Evolutionary conservation across 257 asterid genomes (phyloP).

Genomic region (Solanum sejunctum): DNA sequence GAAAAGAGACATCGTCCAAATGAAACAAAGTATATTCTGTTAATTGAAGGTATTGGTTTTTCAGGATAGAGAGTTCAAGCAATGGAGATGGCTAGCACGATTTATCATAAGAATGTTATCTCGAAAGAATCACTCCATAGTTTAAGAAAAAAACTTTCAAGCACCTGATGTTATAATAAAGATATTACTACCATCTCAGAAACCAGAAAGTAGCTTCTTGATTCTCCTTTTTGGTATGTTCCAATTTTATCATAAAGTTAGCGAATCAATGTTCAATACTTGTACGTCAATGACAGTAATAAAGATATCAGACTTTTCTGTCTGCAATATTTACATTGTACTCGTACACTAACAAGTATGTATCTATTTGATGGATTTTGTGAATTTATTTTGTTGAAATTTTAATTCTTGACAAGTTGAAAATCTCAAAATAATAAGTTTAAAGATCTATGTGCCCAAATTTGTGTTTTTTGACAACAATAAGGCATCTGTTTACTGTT

Average conservation of each 20-base stretch:
- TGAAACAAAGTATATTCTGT: neutral
- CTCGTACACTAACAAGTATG: no score
- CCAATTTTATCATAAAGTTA: neutral
- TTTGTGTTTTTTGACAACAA: neutral
- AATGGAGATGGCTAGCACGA: constrained; percentile 39
- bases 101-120: constrained; percentile 29
- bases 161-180: constrained; percentile 6
- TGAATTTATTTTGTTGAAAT: no score
- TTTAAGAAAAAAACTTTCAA: constrained; percentile 41
- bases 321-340: neutral
- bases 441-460: neutral
- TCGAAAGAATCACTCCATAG: constrained; percentile 32
- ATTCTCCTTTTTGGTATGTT: neutral
- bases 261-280: neutral
- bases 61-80: constrained; percentile 67
- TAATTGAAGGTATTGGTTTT: constrained; percentile 75
- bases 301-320: neutral
- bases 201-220: neutral
- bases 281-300: neutral
- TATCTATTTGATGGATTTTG: no score
- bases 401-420: no score
- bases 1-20: no score
- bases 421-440: no score
- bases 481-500: neutral
- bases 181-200: constrained; percentile 7